phyloP scores from a whole-genome alignment of 306 rosid species.

The Corylus avellana region DNA sequence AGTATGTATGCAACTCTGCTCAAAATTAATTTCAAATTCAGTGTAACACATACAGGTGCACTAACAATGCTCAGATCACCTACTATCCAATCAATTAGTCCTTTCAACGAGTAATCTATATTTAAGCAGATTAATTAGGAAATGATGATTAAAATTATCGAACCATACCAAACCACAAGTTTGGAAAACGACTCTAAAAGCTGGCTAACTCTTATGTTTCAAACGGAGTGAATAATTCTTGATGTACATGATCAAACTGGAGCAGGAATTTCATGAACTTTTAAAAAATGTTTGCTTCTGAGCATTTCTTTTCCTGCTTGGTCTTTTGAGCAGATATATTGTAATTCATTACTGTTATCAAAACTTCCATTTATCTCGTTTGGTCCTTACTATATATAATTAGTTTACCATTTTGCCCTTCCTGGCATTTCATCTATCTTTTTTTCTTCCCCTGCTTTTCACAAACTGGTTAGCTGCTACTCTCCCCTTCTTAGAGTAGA shows the following conservation, averaged over 20 bases:
- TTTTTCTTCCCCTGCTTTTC: not conserved
- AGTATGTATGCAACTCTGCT: constrained; percentile 47
- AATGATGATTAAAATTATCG: not conserved
- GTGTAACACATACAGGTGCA: constrained; percentile 3
- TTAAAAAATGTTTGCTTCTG: too few species aligned
- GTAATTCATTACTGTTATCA: not conserved
- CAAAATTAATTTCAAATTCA: constrained; percentile 22
- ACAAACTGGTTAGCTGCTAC: not conserved
- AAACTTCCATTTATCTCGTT: not conserved
- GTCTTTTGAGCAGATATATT: not conserved
- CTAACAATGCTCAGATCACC: not conserved
- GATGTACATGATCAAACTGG: too few species aligned
- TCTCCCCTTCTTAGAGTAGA: not conserved
- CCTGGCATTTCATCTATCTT: too few species aligned
- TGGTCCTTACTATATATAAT: not conserved
- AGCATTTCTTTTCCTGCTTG: not conserved
- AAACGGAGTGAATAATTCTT: too few species aligned
- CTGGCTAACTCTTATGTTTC: not conserved
- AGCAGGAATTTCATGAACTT: too few species aligned
- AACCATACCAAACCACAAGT: not conserved
- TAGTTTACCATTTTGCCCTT: not conserved
- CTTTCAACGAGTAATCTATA: not conserved
- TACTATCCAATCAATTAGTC: not conserved
- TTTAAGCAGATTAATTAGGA: not conserved
- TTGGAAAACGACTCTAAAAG: not conserved